phyloP scores from a whole-genome alignment of 1,139 yeast species.

The Kodamaea plutei region DNA sequence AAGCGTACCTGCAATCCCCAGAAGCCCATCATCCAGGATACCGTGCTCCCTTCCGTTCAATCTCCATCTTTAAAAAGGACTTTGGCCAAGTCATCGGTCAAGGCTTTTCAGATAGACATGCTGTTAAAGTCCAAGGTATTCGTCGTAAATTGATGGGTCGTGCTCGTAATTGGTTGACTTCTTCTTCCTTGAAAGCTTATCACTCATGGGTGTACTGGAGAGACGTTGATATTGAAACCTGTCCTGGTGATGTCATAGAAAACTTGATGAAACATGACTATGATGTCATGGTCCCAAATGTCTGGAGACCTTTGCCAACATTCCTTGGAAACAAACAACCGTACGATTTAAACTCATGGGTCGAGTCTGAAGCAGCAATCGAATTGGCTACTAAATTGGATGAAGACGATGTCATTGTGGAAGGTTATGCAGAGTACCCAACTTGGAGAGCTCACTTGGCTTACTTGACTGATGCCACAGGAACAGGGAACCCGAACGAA shows the following conservation, averaged over 20 bases:
- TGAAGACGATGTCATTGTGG: conserved; percentile 86
- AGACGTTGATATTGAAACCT: conserved; percentile 83
- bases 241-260: conserved; percentile 76
- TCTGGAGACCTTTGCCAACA: conserved; percentile 82
- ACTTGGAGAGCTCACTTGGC: conserved; percentile 87
- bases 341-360: conserved; percentile 86
- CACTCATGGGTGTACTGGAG: conserved; percentile 96
- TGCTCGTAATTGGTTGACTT: conserved; percentile 83
- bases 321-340: conserved; percentile 78
- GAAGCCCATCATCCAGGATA: conserved; percentile 54
- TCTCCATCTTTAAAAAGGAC: conserved; percentile 75
- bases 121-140: conserved; percentile 84
- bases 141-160: conserved; percentile 86
- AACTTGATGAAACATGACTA: conserved; percentile 69
- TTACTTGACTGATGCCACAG: conserved; percentile 60
- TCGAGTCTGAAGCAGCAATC: conserved; percentile 69
- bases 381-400: conserved; percentile 61
- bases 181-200: conserved; percentile 72
- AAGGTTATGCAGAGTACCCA: conserved; percentile 86
- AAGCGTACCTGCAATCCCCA: conserved; percentile 55
- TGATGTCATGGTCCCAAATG: conserved; percentile 86
- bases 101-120: conserved; percentile 87
- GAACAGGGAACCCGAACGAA: conserved; percentile 65
- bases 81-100: conserved; percentile 84
- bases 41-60: conserved; percentile 67